Conservation (phyloP, 148 eudicot species). For the Pharnaceum exiguum region DNA sequence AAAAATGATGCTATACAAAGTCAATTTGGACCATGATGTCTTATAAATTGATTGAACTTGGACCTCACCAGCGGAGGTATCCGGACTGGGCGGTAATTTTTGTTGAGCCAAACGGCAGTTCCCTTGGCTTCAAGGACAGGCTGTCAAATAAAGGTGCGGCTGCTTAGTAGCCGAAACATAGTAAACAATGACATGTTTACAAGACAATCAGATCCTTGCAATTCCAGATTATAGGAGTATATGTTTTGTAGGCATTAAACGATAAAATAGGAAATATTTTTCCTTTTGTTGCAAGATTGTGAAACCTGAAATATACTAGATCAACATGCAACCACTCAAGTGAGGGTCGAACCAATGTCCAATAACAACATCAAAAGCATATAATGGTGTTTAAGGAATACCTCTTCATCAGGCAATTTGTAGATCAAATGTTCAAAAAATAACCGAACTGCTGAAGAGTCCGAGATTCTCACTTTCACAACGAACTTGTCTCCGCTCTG, state of each 20-base stretch:
- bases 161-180: background rate
- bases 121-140: slow-evolving; percentile 80
- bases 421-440: slow-evolving; percentile 71
- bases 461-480: slow-evolving; percentile 65
- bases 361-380: background rate
- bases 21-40: slow-evolving; percentile 33
- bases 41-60: slow-evolving; percentile 56
- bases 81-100: slow-evolving; percentile 79
- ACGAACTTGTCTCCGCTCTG: slow-evolving; percentile 88
- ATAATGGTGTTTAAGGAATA: slow-evolving; percentile 4
- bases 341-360: too few relatives aligned
- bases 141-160: slow-evolving; percentile 27
- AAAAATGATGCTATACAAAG: background rate
- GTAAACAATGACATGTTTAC: too few relatives aligned
- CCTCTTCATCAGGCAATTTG: slow-evolving; percentile 82
- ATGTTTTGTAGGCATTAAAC: too few relatives aligned
- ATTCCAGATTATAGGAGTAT: too few relatives aligned
- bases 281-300: too few relatives aligned
- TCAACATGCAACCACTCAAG: background rate
- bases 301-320: background rate
- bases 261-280: too few relatives aligned
- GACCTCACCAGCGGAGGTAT: slow-evolving; percentile 65
- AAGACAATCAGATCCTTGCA: too few relatives aligned
- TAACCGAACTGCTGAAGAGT: slow-evolving; percentile 69
- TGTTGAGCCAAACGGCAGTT: slow-evolving; percentile 89